Evolutionary conservation across 2,329 filamentous ascomycete species (phyloP).

Genomic region (Aspergillus hiratsukae): DNA sequence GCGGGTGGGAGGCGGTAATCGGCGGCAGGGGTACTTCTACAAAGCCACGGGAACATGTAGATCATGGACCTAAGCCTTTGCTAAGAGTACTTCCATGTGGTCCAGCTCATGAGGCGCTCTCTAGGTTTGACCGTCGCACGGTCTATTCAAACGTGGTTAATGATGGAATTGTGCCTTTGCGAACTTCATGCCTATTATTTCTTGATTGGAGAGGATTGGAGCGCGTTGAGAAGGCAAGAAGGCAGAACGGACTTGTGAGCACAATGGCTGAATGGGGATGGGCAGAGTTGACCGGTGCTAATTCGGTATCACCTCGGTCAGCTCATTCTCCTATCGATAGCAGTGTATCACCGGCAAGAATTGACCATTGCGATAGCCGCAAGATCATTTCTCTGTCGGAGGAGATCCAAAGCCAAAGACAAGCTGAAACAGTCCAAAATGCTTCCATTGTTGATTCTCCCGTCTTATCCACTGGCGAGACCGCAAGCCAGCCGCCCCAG

Average conservation of each 20-base stretch:
- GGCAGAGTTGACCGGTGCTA: conserved; percentile 77
- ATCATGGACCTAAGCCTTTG: conserved; percentile 82
- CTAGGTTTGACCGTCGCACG: conserved; percentile 84
- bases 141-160: conserved; percentile 97
- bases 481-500: not conserved
- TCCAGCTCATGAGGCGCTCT: conserved; percentile 79
- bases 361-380: conserved; percentile 12
- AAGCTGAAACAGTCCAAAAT: not conserved
- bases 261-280: conserved; percentile 92
- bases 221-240: conserved; percentile 86
- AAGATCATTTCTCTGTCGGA: conserved; percentile 3
- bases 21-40: conserved; percentile 64
- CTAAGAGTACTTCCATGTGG: conserved; percentile 85
- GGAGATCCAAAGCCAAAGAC: conserved; percentile 6
- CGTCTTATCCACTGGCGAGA: not conserved
- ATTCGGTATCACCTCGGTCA: conserved; percentile 52
- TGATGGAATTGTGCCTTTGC: conserved; percentile 89
- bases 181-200: conserved; percentile 94
- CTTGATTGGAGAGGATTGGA: conserved; percentile 93
- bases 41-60: conserved; percentile 53
- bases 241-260: conserved; percentile 87
- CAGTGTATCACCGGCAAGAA: conserved; percentile 5
- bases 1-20: conserved; percentile 84
- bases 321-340: conserved; percentile 22
- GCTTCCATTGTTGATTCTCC: not conserved